Conservation (phyloP, 495 filamentous ascomycete species). For the Hypoxylon perforatum region DNA sequence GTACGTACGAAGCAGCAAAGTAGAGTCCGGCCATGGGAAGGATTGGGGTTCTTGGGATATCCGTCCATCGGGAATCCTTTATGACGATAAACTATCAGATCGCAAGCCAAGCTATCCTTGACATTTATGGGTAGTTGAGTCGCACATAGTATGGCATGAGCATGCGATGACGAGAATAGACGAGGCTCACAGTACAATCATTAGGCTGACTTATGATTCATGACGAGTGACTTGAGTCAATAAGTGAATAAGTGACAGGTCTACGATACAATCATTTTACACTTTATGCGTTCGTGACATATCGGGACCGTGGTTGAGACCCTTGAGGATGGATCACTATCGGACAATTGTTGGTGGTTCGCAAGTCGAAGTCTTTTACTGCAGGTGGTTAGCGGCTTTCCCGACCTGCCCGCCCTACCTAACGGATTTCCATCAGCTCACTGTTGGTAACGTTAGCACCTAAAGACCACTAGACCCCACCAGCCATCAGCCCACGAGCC, state of each 20-base stretch:
- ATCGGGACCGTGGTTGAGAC: too few relatives aligned
- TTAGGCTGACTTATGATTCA: conserved; percentile 15
- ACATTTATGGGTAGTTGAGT: background rate
- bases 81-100: conserved; percentile 19
- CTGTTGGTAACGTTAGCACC: conserved; percentile 8
- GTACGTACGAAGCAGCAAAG: conserved; percentile 9
- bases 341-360: too few relatives aligned
- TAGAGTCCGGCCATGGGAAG: conserved; percentile 16
- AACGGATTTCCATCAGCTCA: too few relatives aligned
- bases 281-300: too few relatives aligned
- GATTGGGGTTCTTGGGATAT: conserved; percentile 22
- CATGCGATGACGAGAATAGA: background rate
- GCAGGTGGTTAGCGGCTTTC: background rate
- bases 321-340: background rate
- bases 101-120: conserved; percentile 9
- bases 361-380: background rate
- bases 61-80: conserved; percentile 32
- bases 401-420: too few relatives aligned
- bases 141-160: background rate
- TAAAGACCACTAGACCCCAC: conserved; percentile 28
- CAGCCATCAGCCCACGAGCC: conserved; percentile 13
- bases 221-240: background rate
- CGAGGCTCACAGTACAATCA: conserved; percentile 4
- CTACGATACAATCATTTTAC: too few relatives aligned
- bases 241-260: too few relatives aligned